Evolutionary conservation across 176 grass and related monocot species (phyloP).

Genomic region (Sorghum bicolor): Sorghum_bicolor_NCBIv3 NC_012878.2:53922001-53922500

Average conservation of each 20-base stretch:
- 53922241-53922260: neutral
- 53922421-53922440: conserved; percentile 44
- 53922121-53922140: neutral
- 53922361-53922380: neutral
- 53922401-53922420: neutral
- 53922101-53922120: neutral
- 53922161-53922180: neutral
- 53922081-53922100: neutral
- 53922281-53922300: too few relatives aligned
- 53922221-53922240: neutral
- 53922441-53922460: conserved; percentile 74
- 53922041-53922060: neutral
- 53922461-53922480: conserved; percentile 24
- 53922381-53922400: neutral
- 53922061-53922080: neutral
- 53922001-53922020: neutral
- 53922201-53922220: neutral
- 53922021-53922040: neutral
- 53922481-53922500: conserved; percentile 56
- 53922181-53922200: neutral
- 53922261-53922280: neutral
- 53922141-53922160: neutral
- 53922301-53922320: too few relatives aligned
- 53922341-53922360: neutral
- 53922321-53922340: neutral